Evolutionary conservation across 495 filamentous ascomycete species (phyloP).

Genomic region (Pyrenula massariospora): DNA sequence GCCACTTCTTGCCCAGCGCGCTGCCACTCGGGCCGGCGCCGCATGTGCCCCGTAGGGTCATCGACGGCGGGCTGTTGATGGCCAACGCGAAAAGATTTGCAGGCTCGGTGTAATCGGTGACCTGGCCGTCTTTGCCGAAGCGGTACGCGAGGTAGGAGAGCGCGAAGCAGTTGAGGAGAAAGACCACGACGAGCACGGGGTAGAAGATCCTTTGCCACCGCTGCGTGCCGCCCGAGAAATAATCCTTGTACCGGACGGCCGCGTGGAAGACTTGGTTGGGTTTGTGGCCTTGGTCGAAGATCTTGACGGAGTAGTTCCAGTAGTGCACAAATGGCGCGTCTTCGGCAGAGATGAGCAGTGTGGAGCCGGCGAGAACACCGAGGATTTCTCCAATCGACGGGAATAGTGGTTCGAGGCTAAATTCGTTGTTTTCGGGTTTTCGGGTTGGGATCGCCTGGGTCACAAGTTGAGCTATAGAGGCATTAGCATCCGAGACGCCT

Average conservation of each 20-base stretch:
- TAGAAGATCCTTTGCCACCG: constrained; percentile 53
- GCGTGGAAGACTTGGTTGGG: constrained; percentile 43
- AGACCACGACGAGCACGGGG: constrained; percentile 45
- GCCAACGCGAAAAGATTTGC: constrained; percentile 59
- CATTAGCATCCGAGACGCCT: constrained; percentile 37
- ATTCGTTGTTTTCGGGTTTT: background rate
- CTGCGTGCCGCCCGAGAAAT: constrained; percentile 45
- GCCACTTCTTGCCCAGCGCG: constrained; percentile 48
- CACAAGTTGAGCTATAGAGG: constrained; percentile 43
- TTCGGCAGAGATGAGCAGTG: constrained; percentile 40
- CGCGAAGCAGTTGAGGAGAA: constrained; percentile 49
- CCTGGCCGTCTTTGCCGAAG: constrained; percentile 32
- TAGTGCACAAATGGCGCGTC: constrained; percentile 43
- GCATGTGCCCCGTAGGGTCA: constrained; percentile 46
- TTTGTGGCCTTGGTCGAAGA: constrained; percentile 19
- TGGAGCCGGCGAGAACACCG: constrained; percentile 53
- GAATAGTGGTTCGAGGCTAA: constrained; percentile 22
- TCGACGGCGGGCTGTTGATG: constrained; percentile 51
- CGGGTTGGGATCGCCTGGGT: constrained; percentile 20
- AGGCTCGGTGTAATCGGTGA: constrained; percentile 68
- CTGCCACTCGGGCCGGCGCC: constrained; percentile 44
- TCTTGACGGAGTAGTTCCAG: constrained; percentile 36
- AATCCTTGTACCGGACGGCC: constrained; percentile 42
- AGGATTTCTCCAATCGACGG: constrained; percentile 58
- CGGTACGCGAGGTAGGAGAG: constrained; percentile 43